Evolutionary conservation across 805 yeast genomes (phyloP).

Genomic region (Metschnikowia proteae): DNA sequence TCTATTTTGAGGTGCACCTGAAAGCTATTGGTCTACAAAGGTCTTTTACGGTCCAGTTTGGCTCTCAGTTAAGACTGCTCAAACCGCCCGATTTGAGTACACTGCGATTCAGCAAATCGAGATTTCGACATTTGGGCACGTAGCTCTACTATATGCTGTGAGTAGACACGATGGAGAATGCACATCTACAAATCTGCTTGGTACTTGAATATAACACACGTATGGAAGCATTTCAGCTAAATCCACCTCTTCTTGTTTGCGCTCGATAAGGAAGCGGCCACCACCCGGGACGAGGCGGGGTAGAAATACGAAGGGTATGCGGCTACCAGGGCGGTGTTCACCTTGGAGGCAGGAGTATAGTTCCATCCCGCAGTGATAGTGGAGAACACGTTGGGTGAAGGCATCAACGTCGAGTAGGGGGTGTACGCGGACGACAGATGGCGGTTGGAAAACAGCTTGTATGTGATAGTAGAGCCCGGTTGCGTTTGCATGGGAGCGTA

Average conservation of each 20-base stretch:
- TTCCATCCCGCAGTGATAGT: constrained; percentile 87
- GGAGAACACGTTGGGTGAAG: constrained; percentile 47
- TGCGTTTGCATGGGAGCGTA: constrained; percentile 93
- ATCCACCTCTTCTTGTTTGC: constrained; percentile 40
- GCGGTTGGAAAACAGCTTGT: constrained; percentile 59
- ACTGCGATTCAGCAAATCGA: too few species aligned
- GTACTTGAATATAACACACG: not conserved
- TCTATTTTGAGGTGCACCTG: too few species aligned
- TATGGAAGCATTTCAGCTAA: not conserved
- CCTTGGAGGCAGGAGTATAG: constrained; percentile 57
- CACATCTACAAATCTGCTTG: too few species aligned
- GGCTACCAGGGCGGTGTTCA: constrained; percentile 72
- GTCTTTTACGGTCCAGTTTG: too few species aligned
- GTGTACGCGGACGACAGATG: constrained; percentile 63
- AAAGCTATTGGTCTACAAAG: too few species aligned
- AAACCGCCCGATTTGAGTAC: too few species aligned
- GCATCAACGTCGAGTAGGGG: constrained; percentile 46
- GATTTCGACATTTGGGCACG: too few species aligned
- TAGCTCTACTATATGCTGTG: too few species aligned
- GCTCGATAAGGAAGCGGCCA: constrained; percentile 33
- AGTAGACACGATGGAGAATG: too few species aligned
- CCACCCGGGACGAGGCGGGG: constrained; percentile 54
- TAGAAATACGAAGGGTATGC: constrained; percentile 63
- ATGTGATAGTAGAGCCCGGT: constrained; percentile 71
- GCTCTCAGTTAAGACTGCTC: too few species aligned